These are phyloP conservation scores for Debaryomyces subglobosus DNA, from an alignment of 1,139 yeast genomes.

Conservation along the genomic window DNA sequence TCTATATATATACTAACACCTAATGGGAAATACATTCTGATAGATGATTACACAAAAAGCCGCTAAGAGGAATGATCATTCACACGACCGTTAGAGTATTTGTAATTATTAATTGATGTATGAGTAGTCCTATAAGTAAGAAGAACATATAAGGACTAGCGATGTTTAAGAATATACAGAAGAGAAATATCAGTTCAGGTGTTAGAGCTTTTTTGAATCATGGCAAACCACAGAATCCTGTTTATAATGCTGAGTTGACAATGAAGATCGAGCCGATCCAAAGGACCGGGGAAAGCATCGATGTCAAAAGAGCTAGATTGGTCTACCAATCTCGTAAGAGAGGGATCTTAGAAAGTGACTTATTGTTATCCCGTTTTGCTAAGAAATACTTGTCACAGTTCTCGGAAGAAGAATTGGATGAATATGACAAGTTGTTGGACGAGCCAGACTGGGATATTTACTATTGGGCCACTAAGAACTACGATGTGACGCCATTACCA, in stretches of 20 bases:
- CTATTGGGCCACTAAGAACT: slow-evolving; percentile 94
- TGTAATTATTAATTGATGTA: not conserved
- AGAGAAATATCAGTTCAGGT: slow-evolving; percentile 16
- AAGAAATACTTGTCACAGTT: slow-evolving; percentile 65
- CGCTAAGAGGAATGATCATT: not conserved
- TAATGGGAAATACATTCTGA: not conserved
- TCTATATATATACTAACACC: not conserved
- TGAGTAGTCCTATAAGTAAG: not conserved
- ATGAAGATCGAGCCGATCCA: slow-evolving; percentile 75
- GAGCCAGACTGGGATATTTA: slow-evolving; percentile 98
- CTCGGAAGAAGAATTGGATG: slow-evolving; percentile 71
- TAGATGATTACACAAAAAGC: slow-evolving; percentile 3
- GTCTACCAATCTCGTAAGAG: slow-evolving; percentile 92
- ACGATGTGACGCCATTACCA: slow-evolving; percentile 80
- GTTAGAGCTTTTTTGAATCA: slow-evolving; percentile 30
- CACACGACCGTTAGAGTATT: not conserved
- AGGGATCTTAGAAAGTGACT: slow-evolving; percentile 92
- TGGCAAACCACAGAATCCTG: slow-evolving; percentile 52
- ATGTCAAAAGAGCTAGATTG: slow-evolving; percentile 80
- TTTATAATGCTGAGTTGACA: slow-evolving; percentile 32
- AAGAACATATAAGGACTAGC: not conserved
- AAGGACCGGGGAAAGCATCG: slow-evolving; percentile 73
- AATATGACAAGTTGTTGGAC: slow-evolving; percentile 83
- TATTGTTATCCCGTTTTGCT: slow-evolving; percentile 84
- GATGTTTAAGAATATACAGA: slow-evolving; percentile 7